phyloP scores from a whole-genome alignment of 805 yeast genomes.

The Cyberlindnera misumaiensis region DNA sequence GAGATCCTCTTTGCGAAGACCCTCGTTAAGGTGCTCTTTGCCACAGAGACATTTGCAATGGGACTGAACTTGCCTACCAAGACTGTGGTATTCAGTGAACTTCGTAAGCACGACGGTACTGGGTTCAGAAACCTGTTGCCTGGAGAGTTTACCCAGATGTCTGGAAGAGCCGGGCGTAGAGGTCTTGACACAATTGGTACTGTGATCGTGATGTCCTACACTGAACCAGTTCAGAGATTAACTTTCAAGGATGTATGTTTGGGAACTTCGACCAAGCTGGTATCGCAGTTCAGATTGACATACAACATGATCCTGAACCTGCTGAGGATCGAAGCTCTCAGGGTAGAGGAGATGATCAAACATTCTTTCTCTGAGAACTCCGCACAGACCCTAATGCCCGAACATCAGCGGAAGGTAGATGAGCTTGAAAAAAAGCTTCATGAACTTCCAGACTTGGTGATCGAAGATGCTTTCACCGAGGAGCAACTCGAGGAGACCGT shows the following conservation, averaged over 20 bases:
- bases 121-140: conserved; percentile 77
- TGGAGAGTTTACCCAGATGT: conserved; percentile 98
- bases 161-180: conserved; percentile 97
- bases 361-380: conserved; percentile 91
- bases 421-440: conserved; percentile 42
- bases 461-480: conserved; percentile 28
- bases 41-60: conserved; percentile 99
- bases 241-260: conserved; percentile 75
- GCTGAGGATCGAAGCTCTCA: conserved; percentile 85
- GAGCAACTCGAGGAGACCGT: conserved; percentile 40
- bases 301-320: conserved; percentile 92
- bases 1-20: conserved; percentile 88
- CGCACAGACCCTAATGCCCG: conserved; percentile 78
- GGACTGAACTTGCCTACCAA: conserved; percentile 95
- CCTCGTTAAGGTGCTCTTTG: conserved; percentile 83
- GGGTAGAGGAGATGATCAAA: conserved; percentile 98
- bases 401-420: conserved; percentile 64
- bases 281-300: conserved; percentile 89
- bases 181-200: conserved; percentile 93
- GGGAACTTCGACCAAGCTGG: conserved; percentile 85
- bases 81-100: conserved; percentile 85
- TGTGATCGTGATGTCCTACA: conserved; percentile 84
- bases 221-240: conserved; percentile 47
- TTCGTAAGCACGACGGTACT: conserved; percentile 87
- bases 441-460: conserved; percentile 27